phyloP scores from a whole-genome alignment of 2,329 filamentous ascomycete genomes.

The Pyrenophora teres region DNA sequence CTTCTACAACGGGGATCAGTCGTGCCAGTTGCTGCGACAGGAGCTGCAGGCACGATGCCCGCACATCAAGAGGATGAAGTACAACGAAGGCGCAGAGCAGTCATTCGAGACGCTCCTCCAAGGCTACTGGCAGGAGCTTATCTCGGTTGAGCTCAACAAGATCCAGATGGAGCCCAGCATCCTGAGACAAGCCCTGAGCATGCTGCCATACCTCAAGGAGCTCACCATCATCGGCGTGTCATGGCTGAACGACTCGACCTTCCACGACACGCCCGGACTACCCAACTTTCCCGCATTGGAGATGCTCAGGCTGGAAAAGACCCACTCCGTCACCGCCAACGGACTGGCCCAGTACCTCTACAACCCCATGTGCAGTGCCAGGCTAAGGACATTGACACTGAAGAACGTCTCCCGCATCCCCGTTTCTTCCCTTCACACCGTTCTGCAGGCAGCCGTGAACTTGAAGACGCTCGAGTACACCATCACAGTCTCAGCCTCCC shows the following conservation, averaged over 20 bases:
- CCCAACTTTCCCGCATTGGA: conserved; percentile 76
- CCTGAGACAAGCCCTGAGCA: conserved; percentile 71
- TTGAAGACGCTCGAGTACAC: conserved; percentile 64
- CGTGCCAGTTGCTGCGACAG: conserved; percentile 75
- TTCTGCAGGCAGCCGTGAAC: conserved; percentile 62
- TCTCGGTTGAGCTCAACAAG: conserved; percentile 71
- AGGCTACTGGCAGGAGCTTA: conserved; percentile 70
- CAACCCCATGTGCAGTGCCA: conserved; percentile 58
- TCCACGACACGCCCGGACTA: conserved; percentile 67
- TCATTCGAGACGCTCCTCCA: conserved; percentile 72
- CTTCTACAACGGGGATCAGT: conserved; percentile 78
- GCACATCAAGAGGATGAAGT: conserved; percentile 87
- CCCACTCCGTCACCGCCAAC: conserved; percentile 70
- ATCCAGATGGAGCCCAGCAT: conserved; percentile 72
- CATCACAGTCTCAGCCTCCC: conserved; percentile 60
- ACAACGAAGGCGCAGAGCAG: conserved; percentile 75
- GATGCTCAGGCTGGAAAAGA: conserved; percentile 73
- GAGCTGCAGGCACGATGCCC: conserved; percentile 84
- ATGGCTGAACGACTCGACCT: conserved; percentile 77
- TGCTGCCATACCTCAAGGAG: conserved; percentile 69
- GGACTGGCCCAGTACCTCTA: conserved; percentile 73
- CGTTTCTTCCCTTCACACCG: conserved; percentile 62
- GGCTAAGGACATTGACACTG: conserved; percentile 71
- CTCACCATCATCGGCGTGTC: conserved; percentile 73
- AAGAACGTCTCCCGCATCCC: conserved; percentile 70